phyloP scores from a whole-genome alignment of 2,329 filamentous ascomycete genomes.

The Aspergillus arachidicola region DNA sequence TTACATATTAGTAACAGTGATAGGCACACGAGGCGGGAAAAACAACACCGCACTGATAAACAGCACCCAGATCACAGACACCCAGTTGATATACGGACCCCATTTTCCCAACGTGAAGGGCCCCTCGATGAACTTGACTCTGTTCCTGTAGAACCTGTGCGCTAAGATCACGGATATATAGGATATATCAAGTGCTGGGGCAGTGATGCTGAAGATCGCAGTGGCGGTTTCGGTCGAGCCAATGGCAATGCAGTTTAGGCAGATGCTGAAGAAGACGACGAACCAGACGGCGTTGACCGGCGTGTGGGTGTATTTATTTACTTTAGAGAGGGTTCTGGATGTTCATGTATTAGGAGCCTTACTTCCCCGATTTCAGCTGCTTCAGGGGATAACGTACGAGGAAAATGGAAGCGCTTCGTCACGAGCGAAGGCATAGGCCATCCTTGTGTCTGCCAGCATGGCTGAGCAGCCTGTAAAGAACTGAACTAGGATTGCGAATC shows the following conservation, averaged over 20 bases:
- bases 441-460: constrained; percentile 65
- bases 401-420: constrained; percentile 65
- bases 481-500: constrained; percentile 64
- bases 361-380: too few relatives aligned
- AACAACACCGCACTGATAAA: constrained; percentile 66
- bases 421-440: constrained; percentile 64
- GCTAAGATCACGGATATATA: constrained; percentile 65
- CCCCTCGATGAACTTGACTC: constrained; percentile 58
- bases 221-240: constrained; percentile 48
- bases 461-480: constrained; percentile 67
- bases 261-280: constrained; percentile 59
- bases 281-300: constrained; percentile 67
- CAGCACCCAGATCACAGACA: constrained; percentile 62
- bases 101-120: constrained; percentile 61
- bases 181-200: constrained; percentile 55
- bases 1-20: constrained; percentile 54
- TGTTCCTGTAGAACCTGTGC: constrained; percentile 55
- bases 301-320: constrained; percentile 59
- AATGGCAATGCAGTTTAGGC: constrained; percentile 53
- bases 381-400: constrained; percentile 38
- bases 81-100: constrained; percentile 57
- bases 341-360: constrained; percentile 3
- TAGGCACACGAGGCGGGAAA: constrained; percentile 52
- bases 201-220: constrained; percentile 57
- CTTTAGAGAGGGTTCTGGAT: constrained; percentile 53